Conservation (phyloP, 768 basidiomycete genomes). For the Lactifluus subvellereus region DNA sequence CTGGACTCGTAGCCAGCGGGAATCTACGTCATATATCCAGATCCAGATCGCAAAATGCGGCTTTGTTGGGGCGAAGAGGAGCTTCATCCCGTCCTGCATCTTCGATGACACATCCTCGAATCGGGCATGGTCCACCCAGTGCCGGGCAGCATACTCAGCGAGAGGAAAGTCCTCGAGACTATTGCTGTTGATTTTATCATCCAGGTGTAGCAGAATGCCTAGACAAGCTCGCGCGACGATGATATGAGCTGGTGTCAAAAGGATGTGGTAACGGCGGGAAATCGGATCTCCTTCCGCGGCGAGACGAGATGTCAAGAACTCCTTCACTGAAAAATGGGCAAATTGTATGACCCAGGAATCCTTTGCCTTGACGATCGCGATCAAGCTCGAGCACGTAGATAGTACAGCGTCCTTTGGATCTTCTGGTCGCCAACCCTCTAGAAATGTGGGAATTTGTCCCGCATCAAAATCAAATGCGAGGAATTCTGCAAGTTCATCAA, state of each 20-base stretch:
- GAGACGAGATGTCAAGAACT: not conserved
- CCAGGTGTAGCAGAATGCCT: not conserved
- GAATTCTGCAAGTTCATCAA: not conserved
- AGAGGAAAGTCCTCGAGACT: not conserved
- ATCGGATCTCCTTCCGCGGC: not conserved
- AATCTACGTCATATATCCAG: not conserved
- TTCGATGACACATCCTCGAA: not conserved
- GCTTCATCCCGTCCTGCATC: not conserved
- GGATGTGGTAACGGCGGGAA: not conserved
- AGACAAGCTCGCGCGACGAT: not conserved
- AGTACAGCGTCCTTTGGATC: not conserved
- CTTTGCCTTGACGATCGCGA: not conserved
- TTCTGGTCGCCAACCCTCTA: not conserved
- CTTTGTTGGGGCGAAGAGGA: not conserved
- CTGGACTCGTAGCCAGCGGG: not conserved
- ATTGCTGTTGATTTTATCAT: too few relatives aligned
- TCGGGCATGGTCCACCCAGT: not conserved
- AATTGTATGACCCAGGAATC: not conserved
- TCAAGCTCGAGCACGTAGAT: not conserved
- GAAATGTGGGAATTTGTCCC: not conserved
- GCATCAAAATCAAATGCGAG: not conserved
- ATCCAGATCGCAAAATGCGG: not conserved
- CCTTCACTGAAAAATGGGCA: not conserved
- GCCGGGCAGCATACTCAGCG: not conserved
- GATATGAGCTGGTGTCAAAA: not conserved